These are phyloP conservation scores for Cucumis hystrix DNA, from an alignment of 306 rosid genomes.

Conservation along the genomic window DNA sequence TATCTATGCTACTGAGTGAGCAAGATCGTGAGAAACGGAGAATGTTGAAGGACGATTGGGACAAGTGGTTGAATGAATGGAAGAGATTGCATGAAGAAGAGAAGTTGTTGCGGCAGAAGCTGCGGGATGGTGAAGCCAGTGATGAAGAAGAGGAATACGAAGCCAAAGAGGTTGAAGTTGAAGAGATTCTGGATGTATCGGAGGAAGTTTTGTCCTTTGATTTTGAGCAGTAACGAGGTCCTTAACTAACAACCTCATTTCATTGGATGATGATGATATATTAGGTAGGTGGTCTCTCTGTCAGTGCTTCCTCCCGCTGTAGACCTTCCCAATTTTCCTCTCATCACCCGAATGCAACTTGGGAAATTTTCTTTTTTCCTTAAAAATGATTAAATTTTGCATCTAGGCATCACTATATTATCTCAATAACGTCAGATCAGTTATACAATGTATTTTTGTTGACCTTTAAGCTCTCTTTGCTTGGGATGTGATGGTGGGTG, in stretches of 20 bases:
- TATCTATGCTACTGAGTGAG: constrained; percentile 60
- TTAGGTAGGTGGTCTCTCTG: no score
- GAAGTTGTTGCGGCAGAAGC: constrained; percentile 25
- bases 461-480: no score
- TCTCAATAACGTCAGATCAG: no score
- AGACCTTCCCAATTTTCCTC: no score
- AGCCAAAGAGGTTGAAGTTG: constrained; percentile 79
- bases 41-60: constrained; percentile 78
- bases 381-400: no score
- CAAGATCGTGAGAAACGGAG: constrained; percentile 78
- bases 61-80: constrained; percentile 67
- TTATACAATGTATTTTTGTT: no score
- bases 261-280: background rate
- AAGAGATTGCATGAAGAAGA: constrained; percentile 50
- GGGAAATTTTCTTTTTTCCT: no score
- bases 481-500: no score
- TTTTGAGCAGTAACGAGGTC: constrained; percentile 5
- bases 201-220: constrained; percentile 54
- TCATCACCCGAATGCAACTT: no score
- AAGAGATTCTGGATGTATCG: constrained; percentile 38
- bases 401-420: no score
- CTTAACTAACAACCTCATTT: background rate
- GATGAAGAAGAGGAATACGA: constrained; percentile 91
- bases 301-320: no score
- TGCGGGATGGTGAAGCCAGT: constrained; percentile 81